phyloP scores from a whole-genome alignment of 495 filamentous ascomycete genomes.

The Polyplosphaeria fusca region DNA sequence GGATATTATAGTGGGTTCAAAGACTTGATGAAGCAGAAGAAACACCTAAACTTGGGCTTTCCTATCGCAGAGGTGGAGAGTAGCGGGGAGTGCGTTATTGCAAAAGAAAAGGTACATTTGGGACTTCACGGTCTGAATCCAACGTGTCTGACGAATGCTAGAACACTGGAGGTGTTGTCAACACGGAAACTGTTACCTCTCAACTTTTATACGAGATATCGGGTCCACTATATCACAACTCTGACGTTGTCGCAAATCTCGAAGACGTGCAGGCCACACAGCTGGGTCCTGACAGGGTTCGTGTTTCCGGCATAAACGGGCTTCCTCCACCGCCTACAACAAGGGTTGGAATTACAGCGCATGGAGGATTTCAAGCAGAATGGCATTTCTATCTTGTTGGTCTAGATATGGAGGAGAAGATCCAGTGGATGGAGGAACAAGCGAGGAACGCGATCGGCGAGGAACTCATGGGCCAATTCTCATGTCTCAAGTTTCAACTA shows the following conservation, averaged over 20 bases:
- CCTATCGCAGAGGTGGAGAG: slow-evolving; percentile 23
- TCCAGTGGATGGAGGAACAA: slow-evolving; percentile 14
- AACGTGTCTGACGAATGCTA: not conserved
- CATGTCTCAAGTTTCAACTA: slow-evolving; percentile 1
- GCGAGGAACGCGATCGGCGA: slow-evolving; percentile 18
- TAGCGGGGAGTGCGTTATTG: slow-evolving; percentile 9
- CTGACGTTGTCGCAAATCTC: slow-evolving; percentile 25
- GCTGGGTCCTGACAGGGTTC: slow-evolving; percentile 8
- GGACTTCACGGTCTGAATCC: no score
- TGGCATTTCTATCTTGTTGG: slow-evolving; percentile 20
- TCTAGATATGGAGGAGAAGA: slow-evolving; percentile 32
- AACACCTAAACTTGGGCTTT: slow-evolving; percentile 16
- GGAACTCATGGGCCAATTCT: slow-evolving; percentile 1
- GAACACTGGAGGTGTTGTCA: slow-evolving; percentile 12
- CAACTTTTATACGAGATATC: slow-evolving; percentile 31
- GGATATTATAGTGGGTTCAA: slow-evolving; percentile 18
- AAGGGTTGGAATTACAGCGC: slow-evolving; percentile 20
- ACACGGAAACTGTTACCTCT: slow-evolving; percentile 8
- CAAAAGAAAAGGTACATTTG: slow-evolving; percentile 16
- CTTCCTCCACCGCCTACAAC: slow-evolving; percentile 25
- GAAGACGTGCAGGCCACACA: slow-evolving; percentile 4
- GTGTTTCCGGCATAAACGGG: slow-evolving; percentile 9
- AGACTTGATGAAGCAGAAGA: not conserved
- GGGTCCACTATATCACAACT: slow-evolving; percentile 28
- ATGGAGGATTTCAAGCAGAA: slow-evolving; percentile 28